Conservation (phyloP, 306 rosid genomes). For the Castanea crenata region DNA sequence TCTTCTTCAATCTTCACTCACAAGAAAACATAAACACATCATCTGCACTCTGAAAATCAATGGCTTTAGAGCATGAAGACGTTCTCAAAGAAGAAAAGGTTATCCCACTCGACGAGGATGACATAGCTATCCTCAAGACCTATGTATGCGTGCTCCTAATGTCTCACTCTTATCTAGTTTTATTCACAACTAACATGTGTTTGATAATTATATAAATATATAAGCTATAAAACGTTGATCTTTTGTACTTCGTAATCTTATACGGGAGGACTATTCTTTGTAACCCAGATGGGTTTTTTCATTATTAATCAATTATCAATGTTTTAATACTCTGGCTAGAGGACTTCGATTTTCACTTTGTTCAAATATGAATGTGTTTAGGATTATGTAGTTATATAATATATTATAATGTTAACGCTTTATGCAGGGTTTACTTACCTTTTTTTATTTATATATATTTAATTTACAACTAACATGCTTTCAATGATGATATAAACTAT, state of each 20-base stretch:
- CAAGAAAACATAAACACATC: too few relatives aligned
- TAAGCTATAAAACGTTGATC: too few relatives aligned
- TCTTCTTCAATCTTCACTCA: too few relatives aligned
- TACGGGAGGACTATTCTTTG: too few relatives aligned
- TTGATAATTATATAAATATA: too few relatives aligned
- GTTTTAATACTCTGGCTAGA: background rate
- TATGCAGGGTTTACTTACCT: slow-evolving; percentile 17
- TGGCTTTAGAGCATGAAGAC: slow-evolving; percentile 86
- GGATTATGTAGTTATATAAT: too few relatives aligned
- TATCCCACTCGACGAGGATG: slow-evolving; percentile 92
- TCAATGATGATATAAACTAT: too few relatives aligned
- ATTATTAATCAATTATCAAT: background rate
- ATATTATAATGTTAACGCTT: slow-evolving; percentile 7
- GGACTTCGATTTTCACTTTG: background rate
- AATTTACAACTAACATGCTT: too few relatives aligned
- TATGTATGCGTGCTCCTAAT: slow-evolving; percentile 44
- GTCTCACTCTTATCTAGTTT: too few relatives aligned
- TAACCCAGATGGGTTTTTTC: too few relatives aligned
- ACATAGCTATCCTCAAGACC: slow-evolving; percentile 94
- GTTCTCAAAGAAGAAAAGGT: slow-evolving; percentile 96
- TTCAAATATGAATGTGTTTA: background rate
- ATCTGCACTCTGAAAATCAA: slow-evolving; percentile 8
- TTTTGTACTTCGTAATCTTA: background rate
- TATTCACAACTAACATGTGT: too few relatives aligned
- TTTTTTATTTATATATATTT: too few relatives aligned